Evolutionary conservation across 2,329 filamentous ascomycete genomes (phyloP).

Genomic region (Laburnicola sp.): DNA sequence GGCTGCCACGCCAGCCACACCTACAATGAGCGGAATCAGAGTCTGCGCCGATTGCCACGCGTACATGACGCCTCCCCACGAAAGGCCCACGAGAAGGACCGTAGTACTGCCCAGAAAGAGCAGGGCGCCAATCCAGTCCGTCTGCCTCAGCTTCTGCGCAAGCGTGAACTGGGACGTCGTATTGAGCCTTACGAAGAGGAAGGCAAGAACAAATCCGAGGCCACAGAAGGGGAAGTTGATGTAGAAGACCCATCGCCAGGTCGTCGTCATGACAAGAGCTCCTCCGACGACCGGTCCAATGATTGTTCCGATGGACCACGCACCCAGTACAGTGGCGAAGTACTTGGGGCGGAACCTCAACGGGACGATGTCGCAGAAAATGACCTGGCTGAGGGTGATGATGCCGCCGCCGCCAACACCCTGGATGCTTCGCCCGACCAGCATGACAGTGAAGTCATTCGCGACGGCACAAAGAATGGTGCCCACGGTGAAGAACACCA

Average conservation of each 20-base stretch:
- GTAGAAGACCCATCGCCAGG: slow-evolving; percentile 68
- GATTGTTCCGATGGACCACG: slow-evolving; percentile 61
- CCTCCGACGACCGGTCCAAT: slow-evolving; percentile 55
- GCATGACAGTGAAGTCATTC: slow-evolving; percentile 37
- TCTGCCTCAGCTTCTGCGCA: slow-evolving; percentile 27
- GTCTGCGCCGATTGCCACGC: slow-evolving; percentile 47
- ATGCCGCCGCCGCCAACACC: slow-evolving; percentile 48
- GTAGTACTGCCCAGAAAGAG: slow-evolving; percentile 47
- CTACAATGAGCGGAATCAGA: slow-evolving; percentile 46
- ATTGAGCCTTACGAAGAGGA: slow-evolving; percentile 28
- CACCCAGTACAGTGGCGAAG: slow-evolving; percentile 42
- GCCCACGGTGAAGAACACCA: slow-evolving; percentile 53
- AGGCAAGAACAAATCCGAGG: slow-evolving; percentile 29
- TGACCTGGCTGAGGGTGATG: slow-evolving; percentile 47
- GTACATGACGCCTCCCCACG: slow-evolving; percentile 48
- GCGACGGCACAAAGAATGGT: slow-evolving; percentile 50
- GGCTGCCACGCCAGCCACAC: slow-evolving; percentile 32
- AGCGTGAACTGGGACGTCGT: slow-evolving; percentile 20
- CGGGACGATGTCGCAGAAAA: slow-evolving; percentile 52
- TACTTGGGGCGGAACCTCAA: slow-evolving; percentile 47
- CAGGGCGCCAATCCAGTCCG: slow-evolving; percentile 50
- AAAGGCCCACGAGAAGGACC: slow-evolving; percentile 48
- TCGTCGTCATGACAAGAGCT: slow-evolving; percentile 54
- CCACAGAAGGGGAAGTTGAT: slow-evolving; percentile 61
- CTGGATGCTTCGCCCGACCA: slow-evolving; percentile 43